Evolutionary conservation across 1,139 yeast species (phyloP).

Genomic region (Lodderomyces parapsilosis): DNA sequence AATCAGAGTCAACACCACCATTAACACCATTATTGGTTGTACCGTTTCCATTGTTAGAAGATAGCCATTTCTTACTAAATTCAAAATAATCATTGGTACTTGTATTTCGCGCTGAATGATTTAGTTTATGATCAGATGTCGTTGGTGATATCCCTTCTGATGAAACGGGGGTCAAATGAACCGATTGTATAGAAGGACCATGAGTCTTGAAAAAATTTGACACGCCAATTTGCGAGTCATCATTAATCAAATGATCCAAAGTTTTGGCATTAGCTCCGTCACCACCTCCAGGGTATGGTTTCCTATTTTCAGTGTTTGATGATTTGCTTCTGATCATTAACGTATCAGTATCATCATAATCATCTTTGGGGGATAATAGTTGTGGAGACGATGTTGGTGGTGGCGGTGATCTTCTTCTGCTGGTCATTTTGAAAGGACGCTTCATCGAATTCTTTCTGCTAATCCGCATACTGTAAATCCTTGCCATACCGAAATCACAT

Average conservation of each 20-base stretch:
- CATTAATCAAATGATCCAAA: slow-evolving; percentile 22
- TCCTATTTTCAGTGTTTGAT: slow-evolving; percentile 33
- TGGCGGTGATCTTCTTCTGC: not conserved
- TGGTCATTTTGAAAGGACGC: slow-evolving; percentile 3
- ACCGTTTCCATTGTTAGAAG: slow-evolving; percentile 3
- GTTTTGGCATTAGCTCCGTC: slow-evolving; percentile 25
- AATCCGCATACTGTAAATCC: slow-evolving; percentile 32
- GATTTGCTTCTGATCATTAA: slow-evolving; percentile 49
- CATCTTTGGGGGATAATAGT: not conserved
- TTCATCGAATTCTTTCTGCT: slow-evolving; percentile 25
- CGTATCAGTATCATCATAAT: slow-evolving; percentile 11
- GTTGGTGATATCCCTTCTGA: slow-evolving; percentile 14
- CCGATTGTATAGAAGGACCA: slow-evolving; percentile 38
- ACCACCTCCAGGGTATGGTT: slow-evolving; percentile 33
- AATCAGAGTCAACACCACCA: slow-evolving; percentile 29
- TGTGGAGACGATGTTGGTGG: not conserved
- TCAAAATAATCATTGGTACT: slow-evolving; percentile 6
- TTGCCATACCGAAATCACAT: slow-evolving; percentile 88
- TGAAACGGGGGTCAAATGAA: slow-evolving; percentile 32
- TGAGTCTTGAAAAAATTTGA: slow-evolving; percentile 26
- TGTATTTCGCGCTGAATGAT: not conserved
- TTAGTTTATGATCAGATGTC: slow-evolving; percentile 2
- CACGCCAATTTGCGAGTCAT: slow-evolving; percentile 36
- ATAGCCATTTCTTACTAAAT: slow-evolving; percentile 6
- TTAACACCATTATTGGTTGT: slow-evolving; percentile 1